phyloP scores from a whole-genome alignment of 768 basidiomycete species.

The Mycena leptocephala region DNA sequence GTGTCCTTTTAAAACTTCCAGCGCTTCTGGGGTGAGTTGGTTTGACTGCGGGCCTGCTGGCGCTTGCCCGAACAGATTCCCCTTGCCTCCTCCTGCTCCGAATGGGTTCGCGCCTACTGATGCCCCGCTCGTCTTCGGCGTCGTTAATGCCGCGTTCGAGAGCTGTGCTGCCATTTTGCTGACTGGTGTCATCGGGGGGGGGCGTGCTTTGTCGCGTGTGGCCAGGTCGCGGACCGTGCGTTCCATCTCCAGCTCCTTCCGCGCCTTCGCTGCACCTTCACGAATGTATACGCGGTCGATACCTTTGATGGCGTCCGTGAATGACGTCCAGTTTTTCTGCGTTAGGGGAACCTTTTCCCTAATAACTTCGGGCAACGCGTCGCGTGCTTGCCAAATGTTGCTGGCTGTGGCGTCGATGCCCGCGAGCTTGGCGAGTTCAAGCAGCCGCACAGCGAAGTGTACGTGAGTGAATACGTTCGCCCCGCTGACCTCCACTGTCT shows the following conservation, averaged over 20 bases:
- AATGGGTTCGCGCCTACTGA: neutral
- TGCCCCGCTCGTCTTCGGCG: neutral
- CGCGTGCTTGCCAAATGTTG: slow-evolving; percentile 21
- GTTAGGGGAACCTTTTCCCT: neutral
- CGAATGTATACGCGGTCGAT: slow-evolving; percentile 2
- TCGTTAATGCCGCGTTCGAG: neutral
- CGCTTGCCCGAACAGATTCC: neutral
- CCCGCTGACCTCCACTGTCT: slow-evolving; percentile 29
- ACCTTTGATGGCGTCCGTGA: neutral
- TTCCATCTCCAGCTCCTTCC: slow-evolving; percentile 1
- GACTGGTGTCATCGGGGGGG: neutral
- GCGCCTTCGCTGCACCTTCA: slow-evolving; percentile 12
- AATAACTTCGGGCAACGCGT: slow-evolving; percentile 9
- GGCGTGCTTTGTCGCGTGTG: neutral
- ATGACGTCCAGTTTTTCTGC: neutral
- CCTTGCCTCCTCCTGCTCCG: neutral
- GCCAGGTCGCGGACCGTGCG: neutral
- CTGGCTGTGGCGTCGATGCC: neutral
- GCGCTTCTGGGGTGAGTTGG: neutral
- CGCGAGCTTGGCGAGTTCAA: slow-evolving; percentile 6
- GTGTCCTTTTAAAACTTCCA: neutral
- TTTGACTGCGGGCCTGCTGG: no score
- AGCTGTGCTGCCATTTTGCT: slow-evolving; percentile 10
- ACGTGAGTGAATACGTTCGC: slow-evolving; percentile 23
- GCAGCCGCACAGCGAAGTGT: slow-evolving; percentile 20